A percentile compares a stretch with the other conserved stretches of the same genome.
Evolutionary conservation across 495 filamentous ascomycete species (phyloP).

Genomic region (Bacidia gigantensis): DNA sequence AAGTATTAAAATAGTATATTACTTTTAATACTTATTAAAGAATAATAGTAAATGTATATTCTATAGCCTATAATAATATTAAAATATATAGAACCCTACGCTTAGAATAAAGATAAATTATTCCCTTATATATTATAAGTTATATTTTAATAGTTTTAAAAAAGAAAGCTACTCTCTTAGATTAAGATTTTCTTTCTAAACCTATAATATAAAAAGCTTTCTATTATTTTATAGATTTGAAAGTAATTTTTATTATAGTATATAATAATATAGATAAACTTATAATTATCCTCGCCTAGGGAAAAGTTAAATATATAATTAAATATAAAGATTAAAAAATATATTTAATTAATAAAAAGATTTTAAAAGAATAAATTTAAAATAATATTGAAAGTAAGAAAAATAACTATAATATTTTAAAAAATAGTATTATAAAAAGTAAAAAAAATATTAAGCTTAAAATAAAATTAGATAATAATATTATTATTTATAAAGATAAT

Average conservation of each 20-base stretch:
- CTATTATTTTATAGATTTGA: neutral
- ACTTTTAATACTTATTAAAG: too few species aligned
- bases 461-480: neutral
- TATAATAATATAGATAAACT: neutral
- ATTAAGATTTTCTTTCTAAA: neutral
- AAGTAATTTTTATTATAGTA: constrained; percentile 2
- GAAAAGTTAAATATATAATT: neutral
- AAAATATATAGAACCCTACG: constrained; percentile 1
- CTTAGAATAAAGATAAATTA: neutral
- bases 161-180: neutral
- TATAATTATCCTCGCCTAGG: constrained; percentile 3
- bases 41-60: too few species aligned
- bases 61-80: too few species aligned
- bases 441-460: neutral
- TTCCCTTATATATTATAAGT: constrained; percentile 1
- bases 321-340: constrained; percentile 1
- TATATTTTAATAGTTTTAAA: neutral
- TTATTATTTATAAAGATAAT: neutral
- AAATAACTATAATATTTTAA: neutral
- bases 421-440: neutral
- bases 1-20: too few species aligned
- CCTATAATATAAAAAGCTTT: neutral
- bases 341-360: constrained; percentile 4
- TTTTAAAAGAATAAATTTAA: neutral
- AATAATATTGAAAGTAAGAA: neutral